Evolutionary conservation across 2,329 filamentous ascomycete species (phyloP), one percentile per base, ranked within the genome.

Genomic region (Fusarium euwallaceae): DNA sequence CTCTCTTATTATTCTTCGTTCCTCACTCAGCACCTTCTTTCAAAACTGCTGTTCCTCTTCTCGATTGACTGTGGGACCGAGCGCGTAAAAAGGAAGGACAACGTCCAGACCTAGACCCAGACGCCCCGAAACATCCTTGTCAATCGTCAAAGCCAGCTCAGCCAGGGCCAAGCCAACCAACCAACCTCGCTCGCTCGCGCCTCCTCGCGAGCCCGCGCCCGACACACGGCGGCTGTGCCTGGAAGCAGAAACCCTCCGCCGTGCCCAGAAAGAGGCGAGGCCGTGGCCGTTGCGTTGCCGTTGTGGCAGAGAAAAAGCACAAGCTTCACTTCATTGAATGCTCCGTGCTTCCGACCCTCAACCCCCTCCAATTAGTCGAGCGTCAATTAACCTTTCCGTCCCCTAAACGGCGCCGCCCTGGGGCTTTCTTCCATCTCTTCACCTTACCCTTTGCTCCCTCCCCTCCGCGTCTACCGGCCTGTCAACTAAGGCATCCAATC

Each of bases 141-240:
- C 66, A 41, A 45, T 61, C 67, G 48, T 53, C 62, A 68, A 61
- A 76, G 66, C 67, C 64, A 67, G 63, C 75, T 76, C 73, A 75
- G 75, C 75, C 67, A 64, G 68, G 61, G 67, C 73, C 70, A 66
- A 76, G 70, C 32, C 32, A 34, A 34, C 68, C 67, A 64, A 39
- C 61, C 63, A 72, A 51, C 64, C 53, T 74, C 67, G 75, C 76
- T 78, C 74, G 71, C 76, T 78, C 69, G 70, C 69, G 72, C 69
- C 66, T 68, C 64, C 64, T 67, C 60, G 45, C 53, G 69, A 67
- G 67, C 71, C 63, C 68, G 67, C 64, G 66, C 24, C 48, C 48
- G 48, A 75, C 39, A 72, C 43, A 74, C 75, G 70, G 75, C 75
- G 77, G 76, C 73, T 73, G 73, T 76, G 73, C 73, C 72, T 77